These are phyloP conservation scores for Posidonia oceanica DNA, from an alignment of 116 monocot species.

Conservation along the genomic window DNA sequence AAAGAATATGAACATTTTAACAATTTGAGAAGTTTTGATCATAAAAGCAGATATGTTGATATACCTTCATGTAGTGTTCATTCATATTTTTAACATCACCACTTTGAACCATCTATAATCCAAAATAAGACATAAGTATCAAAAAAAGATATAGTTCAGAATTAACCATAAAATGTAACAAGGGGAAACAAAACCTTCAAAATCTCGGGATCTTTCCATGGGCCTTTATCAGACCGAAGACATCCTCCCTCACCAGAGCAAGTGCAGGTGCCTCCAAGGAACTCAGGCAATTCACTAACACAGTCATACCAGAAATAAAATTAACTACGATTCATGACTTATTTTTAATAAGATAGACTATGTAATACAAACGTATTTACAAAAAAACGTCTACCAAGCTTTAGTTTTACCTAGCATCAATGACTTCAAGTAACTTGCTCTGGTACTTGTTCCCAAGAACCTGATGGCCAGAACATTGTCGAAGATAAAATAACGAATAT, in stretches of 20 bases:
- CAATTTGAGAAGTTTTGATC: not conserved
- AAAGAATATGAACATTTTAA: too few relatives aligned
- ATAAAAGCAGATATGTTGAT: not conserved
- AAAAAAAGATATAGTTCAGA: not conserved
- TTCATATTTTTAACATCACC: slow-evolving; percentile 28
- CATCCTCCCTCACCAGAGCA: slow-evolving; percentile 78
- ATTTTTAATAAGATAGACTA: not conserved
- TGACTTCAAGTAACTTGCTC: slow-evolving; percentile 91
- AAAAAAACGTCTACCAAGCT: not conserved
- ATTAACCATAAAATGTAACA: not conserved
- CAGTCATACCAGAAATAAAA: not conserved
- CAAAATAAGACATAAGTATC: not conserved
- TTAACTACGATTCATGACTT: not conserved
- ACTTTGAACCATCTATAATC: slow-evolving; percentile 64
- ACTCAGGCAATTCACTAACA: slow-evolving; percentile 87
- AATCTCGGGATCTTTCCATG: slow-evolving; percentile 94
- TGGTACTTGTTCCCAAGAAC: slow-evolving; percentile 96
- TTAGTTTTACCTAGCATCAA: slow-evolving; percentile 61
- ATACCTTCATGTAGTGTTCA: slow-evolving; percentile 39
- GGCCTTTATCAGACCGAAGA: slow-evolving; percentile 88
- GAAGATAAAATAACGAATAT: too few relatives aligned
- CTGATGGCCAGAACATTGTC: slow-evolving; percentile 15
- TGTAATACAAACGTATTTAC: too few relatives aligned
- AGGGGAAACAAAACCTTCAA: slow-evolving; percentile 41
- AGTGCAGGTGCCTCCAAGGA: slow-evolving; percentile 85